A percentile compares a stretch with the other conserved stretches of the same genome.
Conservation (phyloP, 1,284 basidiomycete species). For the Ustilago tritici region DNA sequence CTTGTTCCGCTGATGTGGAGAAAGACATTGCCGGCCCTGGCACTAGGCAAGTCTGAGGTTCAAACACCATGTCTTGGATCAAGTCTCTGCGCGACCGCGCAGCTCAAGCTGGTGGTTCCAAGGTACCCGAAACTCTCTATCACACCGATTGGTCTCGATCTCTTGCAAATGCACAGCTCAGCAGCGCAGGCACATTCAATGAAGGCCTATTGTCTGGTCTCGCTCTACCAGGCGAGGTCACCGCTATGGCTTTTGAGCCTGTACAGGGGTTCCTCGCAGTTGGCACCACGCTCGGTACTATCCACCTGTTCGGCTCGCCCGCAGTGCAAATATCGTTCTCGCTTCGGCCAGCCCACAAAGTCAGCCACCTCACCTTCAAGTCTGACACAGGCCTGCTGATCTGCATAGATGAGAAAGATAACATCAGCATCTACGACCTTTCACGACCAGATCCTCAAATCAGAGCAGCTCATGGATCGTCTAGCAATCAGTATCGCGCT, state of each 20-base stretch:
- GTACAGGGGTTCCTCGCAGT: slow-evolving; percentile 76
- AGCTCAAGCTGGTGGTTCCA: slow-evolving; percentile 29
- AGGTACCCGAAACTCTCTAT: slow-evolving; percentile 34
- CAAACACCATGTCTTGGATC: slow-evolving; percentile 39
- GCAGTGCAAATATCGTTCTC: slow-evolving; percentile 75
- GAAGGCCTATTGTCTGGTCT: slow-evolving; percentile 64
- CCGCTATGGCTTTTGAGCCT: slow-evolving; percentile 66
- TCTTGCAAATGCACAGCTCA: slow-evolving; percentile 48
- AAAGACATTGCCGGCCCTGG: no score
- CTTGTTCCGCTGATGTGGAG: no score
- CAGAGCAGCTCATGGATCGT: slow-evolving; percentile 43
- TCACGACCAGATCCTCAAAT: slow-evolving; percentile 71
- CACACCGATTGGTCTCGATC: slow-evolving; percentile 48
- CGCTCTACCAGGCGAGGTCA: slow-evolving; percentile 67
- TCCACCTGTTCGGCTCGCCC: slow-evolving; percentile 78
- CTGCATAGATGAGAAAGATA: slow-evolving; percentile 78
- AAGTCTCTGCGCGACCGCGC: slow-evolving; percentile 40
- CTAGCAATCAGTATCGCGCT: slow-evolving; percentile 44
- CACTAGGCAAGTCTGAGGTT: slow-evolving; percentile 17
- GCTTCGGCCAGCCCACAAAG: slow-evolving; percentile 73
- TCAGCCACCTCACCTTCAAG: slow-evolving; percentile 78
- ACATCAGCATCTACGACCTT: slow-evolving; percentile 79
- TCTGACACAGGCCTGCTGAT: slow-evolving; percentile 75
- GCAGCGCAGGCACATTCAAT: slow-evolving; percentile 53
- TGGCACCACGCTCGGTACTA: slow-evolving; percentile 74